Evolutionary conservation across 1,284 basidiomycete genomes (phyloP).

Genomic region (Moesziomyces parantarcticus): DNA sequence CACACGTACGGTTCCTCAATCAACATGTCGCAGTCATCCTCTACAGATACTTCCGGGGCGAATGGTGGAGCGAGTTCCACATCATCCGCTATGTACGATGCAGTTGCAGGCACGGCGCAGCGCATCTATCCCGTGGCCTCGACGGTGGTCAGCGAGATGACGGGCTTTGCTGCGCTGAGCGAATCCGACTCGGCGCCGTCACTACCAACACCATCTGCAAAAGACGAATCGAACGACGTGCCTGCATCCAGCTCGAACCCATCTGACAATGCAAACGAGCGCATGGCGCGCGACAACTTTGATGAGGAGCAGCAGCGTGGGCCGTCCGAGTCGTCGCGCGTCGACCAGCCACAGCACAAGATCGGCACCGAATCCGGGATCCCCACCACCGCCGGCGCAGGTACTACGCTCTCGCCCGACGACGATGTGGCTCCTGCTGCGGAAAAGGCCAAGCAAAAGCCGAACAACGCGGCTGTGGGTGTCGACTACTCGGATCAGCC

Average conservation of each 20-base stretch:
- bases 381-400: slow-evolving; percentile 47
- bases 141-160: slow-evolving; percentile 9
- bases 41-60: background rate
- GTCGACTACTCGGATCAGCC: slow-evolving; percentile 36
- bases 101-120: slow-evolving; percentile 1
- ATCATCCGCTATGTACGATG: slow-evolving; percentile 1
- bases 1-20: background rate
- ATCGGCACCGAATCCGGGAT: slow-evolving; percentile 44
- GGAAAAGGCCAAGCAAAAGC: slow-evolving; percentile 1
- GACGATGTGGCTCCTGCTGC: slow-evolving; percentile 18
- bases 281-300: slow-evolving; percentile 6
- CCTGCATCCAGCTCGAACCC: too few species aligned
- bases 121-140: slow-evolving; percentile 3
- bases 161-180: slow-evolving; percentile 24
- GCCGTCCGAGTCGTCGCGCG: slow-evolving; percentile 15
- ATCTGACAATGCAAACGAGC: background rate
- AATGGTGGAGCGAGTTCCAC: background rate
- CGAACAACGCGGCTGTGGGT: slow-evolving; percentile 23
- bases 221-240: too few species aligned
- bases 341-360: slow-evolving; percentile 12
- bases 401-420: slow-evolving; percentile 45
- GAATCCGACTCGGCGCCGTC: slow-evolving; percentile 3
- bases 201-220: background rate
- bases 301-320: slow-evolving; percentile 8
- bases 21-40: background rate